These are phyloP conservation scores for Boechera divaricarpa DNA, from an alignment of 345 rosid genomes.

Conservation along the genomic window DNA sequence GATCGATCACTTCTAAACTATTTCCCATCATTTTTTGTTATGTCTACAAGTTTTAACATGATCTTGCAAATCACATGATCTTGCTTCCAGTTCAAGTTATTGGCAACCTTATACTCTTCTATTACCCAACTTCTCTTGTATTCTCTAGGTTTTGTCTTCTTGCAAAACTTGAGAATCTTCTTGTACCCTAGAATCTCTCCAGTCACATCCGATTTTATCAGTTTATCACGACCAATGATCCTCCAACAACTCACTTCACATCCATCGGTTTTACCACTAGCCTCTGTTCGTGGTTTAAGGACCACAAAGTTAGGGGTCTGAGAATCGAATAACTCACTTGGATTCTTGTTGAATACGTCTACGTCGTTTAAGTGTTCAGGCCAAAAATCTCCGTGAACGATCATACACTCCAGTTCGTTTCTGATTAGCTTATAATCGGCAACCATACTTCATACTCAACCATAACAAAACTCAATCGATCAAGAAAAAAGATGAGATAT, in stretches of 20 bases:
- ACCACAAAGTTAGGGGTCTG: not conserved
- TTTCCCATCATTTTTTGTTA: too few species aligned
- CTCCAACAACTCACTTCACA: constrained; percentile 25
- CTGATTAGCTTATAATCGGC: too few species aligned
- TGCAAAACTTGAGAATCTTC: constrained; percentile 32
- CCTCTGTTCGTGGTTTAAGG: not conserved
- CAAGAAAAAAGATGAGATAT: too few species aligned
- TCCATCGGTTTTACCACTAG: constrained; percentile 19
- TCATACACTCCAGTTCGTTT: not conserved
- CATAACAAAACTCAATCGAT: too few species aligned
- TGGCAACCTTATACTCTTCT: constrained; percentile 17
- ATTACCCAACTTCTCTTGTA: constrained; percentile 15
- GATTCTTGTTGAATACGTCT: constrained; percentile 30
- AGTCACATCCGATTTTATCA: not conserved
- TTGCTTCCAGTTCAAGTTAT: not conserved
- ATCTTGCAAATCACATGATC: constrained; percentile 32
- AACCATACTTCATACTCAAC: too few species aligned
- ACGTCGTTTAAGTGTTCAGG: not conserved
- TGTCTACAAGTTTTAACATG: too few species aligned
- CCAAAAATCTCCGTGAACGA: not conserved
- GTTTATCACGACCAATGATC: constrained; percentile 22
- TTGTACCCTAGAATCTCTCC: constrained; percentile 34
- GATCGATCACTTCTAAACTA: too few species aligned
- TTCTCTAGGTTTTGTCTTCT: not conserved
- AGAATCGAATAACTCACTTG: not conserved